phyloP scores from a whole-genome alignment of 2,329 filamentous ascomycete genomes.

The Verticillium tricorpus region DNA sequence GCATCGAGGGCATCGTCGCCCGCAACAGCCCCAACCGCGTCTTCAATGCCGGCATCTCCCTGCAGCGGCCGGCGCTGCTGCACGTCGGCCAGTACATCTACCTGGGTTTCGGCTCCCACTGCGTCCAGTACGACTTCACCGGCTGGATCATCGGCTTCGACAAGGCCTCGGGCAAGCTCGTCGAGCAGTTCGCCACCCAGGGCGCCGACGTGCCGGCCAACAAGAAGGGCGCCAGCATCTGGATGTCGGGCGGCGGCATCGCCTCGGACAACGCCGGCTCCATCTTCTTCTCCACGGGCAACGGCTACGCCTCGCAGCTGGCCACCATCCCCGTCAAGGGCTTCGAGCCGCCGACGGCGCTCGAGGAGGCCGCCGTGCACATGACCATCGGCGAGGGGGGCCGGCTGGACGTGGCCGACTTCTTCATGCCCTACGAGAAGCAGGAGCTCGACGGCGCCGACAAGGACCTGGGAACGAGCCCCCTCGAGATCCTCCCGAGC shows the following conservation, averaged over 20 bases:
- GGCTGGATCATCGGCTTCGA: constrained; percentile 45
- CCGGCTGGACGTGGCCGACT: constrained; percentile 40
- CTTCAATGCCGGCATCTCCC: constrained; percentile 45
- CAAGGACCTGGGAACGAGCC: constrained; percentile 41
- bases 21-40: constrained; percentile 40
- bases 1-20: constrained; percentile 38
- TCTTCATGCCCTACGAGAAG: constrained; percentile 51
- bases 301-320: constrained; percentile 32
- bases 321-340: constrained; percentile 30
- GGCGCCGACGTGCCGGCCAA: constrained; percentile 24
- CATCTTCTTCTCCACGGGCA: constrained; percentile 32
- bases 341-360: constrained; percentile 29
- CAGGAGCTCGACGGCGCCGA: constrained; percentile 42
- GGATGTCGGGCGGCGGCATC: constrained; percentile 33
- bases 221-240: constrained; percentile 32
- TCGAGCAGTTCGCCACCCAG: constrained; percentile 34
- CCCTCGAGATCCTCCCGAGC: constrained; percentile 35
- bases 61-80: constrained; percentile 44
- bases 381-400: constrained; percentile 34
- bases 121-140: constrained; percentile 51
- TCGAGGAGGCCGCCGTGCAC: constrained; percentile 39
- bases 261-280: constrained; percentile 30
- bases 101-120: constrained; percentile 49
- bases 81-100: constrained; percentile 42
- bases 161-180: constrained; percentile 29